These are phyloP conservation scores for Pezizomycotina sp. DNA, from an alignment of 2,329 filamentous ascomycete genomes.

Conservation along the genomic window DNA sequence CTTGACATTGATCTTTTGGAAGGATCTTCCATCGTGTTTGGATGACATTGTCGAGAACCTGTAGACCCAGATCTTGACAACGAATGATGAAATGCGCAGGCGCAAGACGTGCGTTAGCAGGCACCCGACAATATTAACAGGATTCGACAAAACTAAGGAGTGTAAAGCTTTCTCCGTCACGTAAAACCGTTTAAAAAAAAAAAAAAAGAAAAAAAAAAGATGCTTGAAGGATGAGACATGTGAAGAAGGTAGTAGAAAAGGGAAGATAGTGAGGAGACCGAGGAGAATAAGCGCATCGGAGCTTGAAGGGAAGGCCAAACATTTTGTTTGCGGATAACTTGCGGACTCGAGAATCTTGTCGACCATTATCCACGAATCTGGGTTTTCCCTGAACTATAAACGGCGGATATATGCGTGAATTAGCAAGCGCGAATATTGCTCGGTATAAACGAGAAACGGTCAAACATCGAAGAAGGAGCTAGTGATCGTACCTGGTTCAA, in stretches of 20 bases:
- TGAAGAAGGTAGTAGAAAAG: slow-evolving; percentile 30
- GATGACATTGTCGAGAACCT: slow-evolving; percentile 96
- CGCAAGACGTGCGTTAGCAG: too few relatives aligned
- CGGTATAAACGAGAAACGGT: background rate
- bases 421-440: slow-evolving; percentile 29
- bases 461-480: slow-evolving; percentile 1
- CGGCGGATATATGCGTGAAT: slow-evolving; percentile 29
- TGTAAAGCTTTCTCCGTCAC: too few relatives aligned
- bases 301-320: slow-evolving; percentile 36
- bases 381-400: slow-evolving; percentile 88
- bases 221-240: too few relatives aligned
- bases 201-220: too few relatives aligned
- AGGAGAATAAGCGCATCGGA: slow-evolving; percentile 4
- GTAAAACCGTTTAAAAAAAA: too few relatives aligned
- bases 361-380: slow-evolving; percentile 92
- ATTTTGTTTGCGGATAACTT: slow-evolving; percentile 90
- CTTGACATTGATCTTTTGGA: slow-evolving; percentile 87
- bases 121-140: too few relatives aligned
- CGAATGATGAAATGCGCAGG: slow-evolving; percentile 9
- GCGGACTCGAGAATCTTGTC: slow-evolving; percentile 92
- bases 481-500: slow-evolving; percentile 5
- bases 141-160: too few relatives aligned
- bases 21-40: slow-evolving; percentile 98
- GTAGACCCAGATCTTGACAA: slow-evolving; percentile 63
- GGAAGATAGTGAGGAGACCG: background rate